A percentile compares a stretch with the other conserved stretches of the same genome.
These are phyloP conservation scores for Castanea sativa DNA, from an alignment of 306 rosid genomes.

Conservation along the genomic window DNA sequence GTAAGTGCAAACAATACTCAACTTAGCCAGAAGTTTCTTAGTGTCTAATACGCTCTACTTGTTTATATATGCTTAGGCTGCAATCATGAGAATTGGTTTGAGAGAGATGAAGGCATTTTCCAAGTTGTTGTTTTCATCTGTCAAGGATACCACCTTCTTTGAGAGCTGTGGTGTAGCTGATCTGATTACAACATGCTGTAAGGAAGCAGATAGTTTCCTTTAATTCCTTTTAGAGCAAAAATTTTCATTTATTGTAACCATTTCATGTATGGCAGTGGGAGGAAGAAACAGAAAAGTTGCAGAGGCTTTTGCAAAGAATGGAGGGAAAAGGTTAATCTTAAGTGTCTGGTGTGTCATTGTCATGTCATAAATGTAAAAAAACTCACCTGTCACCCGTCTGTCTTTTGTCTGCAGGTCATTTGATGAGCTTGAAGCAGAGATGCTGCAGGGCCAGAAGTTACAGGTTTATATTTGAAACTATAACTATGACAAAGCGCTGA, in stretches of 20 bases:
- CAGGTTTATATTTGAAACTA: conserved; percentile 51
- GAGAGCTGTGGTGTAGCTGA: conserved; percentile 98
- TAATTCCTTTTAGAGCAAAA: neutral
- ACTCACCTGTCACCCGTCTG: neutral
- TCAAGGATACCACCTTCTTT: conserved; percentile 78
- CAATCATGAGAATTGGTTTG: conserved; percentile 88
- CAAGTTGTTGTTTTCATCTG: conserved; percentile 75
- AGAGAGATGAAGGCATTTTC: conserved; percentile 85
- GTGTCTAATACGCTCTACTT: neutral
- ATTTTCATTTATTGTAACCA: conserved; percentile 13
- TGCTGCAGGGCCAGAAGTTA: conserved; percentile 89
- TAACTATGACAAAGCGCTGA: neutral
- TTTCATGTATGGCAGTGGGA: conserved; percentile 64
- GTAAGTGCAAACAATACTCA: conserved; percentile 36
- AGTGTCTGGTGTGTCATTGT: conserved; percentile 10
- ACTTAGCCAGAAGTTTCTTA: neutral
- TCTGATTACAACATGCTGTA: conserved; percentile 92
- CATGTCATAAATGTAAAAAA: neutral
- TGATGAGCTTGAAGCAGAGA: conserved; percentile 81
- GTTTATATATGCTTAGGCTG: conserved; percentile 56
- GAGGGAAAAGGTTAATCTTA: conserved; percentile 65
- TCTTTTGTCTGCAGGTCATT: conserved; percentile 55
- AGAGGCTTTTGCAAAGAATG: conserved; percentile 75
- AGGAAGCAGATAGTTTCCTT: conserved; percentile 30
- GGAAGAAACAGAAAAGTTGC: conserved; percentile 97